A percentile compares a stretch with the other conserved stretches of the same genome.
phyloP scores from a whole-genome alignment of 1,139 yeast species.

The Geotrichum candidum region DNA sequence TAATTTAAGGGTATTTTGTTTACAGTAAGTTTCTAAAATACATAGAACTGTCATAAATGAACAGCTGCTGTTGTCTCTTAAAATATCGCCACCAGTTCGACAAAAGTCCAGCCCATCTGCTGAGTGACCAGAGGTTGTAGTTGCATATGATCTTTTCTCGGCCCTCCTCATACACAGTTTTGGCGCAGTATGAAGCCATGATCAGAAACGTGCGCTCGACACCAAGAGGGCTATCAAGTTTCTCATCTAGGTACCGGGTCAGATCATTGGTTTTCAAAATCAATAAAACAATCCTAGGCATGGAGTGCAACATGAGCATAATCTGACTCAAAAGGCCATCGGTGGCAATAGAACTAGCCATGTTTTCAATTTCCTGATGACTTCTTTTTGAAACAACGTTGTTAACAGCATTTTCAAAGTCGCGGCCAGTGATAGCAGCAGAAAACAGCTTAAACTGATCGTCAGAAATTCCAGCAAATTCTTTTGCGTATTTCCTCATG shows the following conservation, averaged over 20 bases:
- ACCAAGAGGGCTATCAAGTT: conserved; percentile 75
- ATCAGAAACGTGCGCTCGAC: conserved; percentile 83
- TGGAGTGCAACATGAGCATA: conserved; percentile 69
- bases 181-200: conserved; percentile 85
- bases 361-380: conserved; percentile 52
- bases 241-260: conserved; percentile 82
- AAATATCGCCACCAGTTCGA: conserved; percentile 48
- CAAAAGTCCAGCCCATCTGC: conserved; percentile 17
- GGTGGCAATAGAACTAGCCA: conserved; percentile 53
- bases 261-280: conserved; percentile 91
- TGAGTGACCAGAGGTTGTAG: conserved; percentile 20
- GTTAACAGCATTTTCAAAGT: conserved; percentile 61
- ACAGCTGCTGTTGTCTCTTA: conserved; percentile 48
- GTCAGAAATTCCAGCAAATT: conserved; percentile 75
- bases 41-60: conserved; percentile 47
- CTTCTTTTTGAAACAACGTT: conserved; percentile 52
- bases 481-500: conserved; percentile 69
- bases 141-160: conserved; percentile 38
- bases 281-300: conserved; percentile 81
- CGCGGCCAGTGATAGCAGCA: conserved; percentile 92
- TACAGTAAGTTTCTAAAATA: conserved; percentile 31
- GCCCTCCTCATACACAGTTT: conserved; percentile 65
- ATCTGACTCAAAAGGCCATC: conserved; percentile 63
- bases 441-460: conserved; percentile 78
- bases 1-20: neutral